phyloP scores from a whole-genome alignment of 2,329 filamentous ascomycete genomes.

The Colletotrichum theobromicola region DNA sequence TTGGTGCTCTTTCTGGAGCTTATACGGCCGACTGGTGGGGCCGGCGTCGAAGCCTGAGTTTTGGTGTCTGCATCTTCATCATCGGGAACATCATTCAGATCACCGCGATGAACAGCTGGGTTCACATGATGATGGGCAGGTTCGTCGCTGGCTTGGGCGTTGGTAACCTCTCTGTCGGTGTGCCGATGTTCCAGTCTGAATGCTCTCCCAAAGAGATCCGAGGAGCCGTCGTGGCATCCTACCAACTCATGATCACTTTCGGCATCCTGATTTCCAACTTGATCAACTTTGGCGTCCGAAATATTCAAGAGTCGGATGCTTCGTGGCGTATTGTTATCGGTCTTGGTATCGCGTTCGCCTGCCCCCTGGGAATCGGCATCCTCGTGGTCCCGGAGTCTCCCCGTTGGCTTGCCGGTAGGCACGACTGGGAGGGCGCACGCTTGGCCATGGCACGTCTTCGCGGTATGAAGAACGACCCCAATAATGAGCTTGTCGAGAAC shows the following conservation, averaged over 20 bases:
- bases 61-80: conserved; percentile 62
- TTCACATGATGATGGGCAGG: conserved; percentile 69
- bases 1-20: conserved; percentile 59
- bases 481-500: conserved; percentile 50
- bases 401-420: conserved; percentile 56
- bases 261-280: conserved; percentile 66
- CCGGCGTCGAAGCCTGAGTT: conserved; percentile 58
- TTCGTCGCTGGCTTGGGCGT: conserved; percentile 72
- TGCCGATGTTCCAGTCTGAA: conserved; percentile 73
- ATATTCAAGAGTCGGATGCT: conserved; percentile 42
- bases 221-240: conserved; percentile 70
- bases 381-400: conserved; percentile 61
- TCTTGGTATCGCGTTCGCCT: conserved; percentile 56
- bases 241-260: conserved; percentile 76
- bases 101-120: conserved; percentile 61
- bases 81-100: conserved; percentile 72
- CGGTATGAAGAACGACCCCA: conserved; percentile 51
- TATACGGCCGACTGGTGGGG: conserved; percentile 63
- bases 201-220: conserved; percentile 66
- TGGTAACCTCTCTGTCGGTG: conserved; percentile 68
- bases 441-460: conserved; percentile 58
- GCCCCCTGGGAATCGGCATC: conserved; percentile 59
- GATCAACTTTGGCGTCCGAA: conserved; percentile 57
- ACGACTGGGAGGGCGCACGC: conserved; percentile 52
- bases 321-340: conserved; percentile 70